phyloP scores from a whole-genome alignment of 805 yeast genomes.

The Zygotorulaspora florentina region DNA sequence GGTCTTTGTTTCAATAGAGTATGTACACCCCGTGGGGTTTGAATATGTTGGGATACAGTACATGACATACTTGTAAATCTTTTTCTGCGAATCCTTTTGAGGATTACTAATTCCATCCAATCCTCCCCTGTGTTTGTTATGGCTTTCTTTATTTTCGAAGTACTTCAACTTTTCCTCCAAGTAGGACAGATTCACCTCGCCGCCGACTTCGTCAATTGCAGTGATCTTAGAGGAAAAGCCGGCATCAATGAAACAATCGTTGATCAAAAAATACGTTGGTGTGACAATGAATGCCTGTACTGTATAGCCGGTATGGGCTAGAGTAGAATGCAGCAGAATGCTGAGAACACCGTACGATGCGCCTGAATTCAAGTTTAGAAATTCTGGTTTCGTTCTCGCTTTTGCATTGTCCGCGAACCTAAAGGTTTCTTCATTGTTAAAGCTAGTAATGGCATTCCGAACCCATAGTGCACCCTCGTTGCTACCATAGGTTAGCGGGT shows the following conservation, averaged over 20 bases:
- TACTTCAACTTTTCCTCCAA: conserved; percentile 46
- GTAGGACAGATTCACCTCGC: conserved; percentile 44
- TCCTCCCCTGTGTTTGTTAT: conserved; percentile 20
- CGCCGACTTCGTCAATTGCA: conserved; percentile 60
- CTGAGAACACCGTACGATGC: conserved; percentile 81
- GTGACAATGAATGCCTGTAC: conserved; percentile 69
- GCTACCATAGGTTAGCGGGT: conserved; percentile 82
- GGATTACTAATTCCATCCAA: conserved; percentile 27
- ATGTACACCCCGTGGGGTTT: conserved; percentile 77
- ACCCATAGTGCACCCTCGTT: conserved; percentile 75
- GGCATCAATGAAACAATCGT: conserved; percentile 70
- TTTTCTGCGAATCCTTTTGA: conserved; percentile 35
- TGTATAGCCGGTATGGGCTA: conserved; percentile 58
- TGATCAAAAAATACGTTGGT: conserved; percentile 82
- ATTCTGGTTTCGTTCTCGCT: conserved; percentile 43
- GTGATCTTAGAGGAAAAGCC: conserved; percentile 68
- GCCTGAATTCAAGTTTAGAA: conserved; percentile 74
- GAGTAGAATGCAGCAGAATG: conserved; percentile 59
- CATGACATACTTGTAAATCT: conserved; percentile 64
- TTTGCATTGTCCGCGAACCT: conserved; percentile 23
- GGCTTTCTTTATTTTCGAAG: conserved; percentile 37
- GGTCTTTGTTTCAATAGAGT: conserved; percentile 48
- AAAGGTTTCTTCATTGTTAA: conserved; percentile 39
- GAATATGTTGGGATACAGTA: conserved; percentile 82
- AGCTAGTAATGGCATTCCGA: conserved; percentile 50